Base-by-base conservation (phyloP, 805 yeast species). In the Spathaspora sp. region DNA sequence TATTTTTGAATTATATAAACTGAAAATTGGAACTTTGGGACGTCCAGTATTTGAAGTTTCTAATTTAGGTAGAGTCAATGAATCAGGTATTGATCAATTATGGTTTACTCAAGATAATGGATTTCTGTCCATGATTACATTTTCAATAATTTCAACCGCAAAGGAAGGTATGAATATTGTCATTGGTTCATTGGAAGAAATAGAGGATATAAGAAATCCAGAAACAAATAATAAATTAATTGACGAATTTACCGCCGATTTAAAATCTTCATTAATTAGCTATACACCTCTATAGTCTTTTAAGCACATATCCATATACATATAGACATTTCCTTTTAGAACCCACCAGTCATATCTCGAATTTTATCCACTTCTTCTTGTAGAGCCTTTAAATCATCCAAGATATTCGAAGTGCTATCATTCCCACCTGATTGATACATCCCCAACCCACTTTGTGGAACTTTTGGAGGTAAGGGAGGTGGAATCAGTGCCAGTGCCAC, bases 291-390 rank as follows among this genome's bases (percentile, higher is more conserved):
- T 42, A 42, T 42, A 42, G 45, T 42, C 45, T 26, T 1, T 42
- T 3, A 35, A 8, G 7, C 8, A 42, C 20, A 20, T 11, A 26
- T 18, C 17, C 9, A 17, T 18, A 40, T 18, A 18, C 23, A 42
- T n/a, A 42, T 18, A 42, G 18, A 20, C 23, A 42, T 8, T 7
- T 5, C 49, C 42, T 32, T 48, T 39, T 60, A 73, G 53, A 73
- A 74, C 12, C 78, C 79, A 16, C 79, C 78, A 8, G 78, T 72
- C 75, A 74, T 66, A 51, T 63, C 65, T 53, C 78, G 66, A 49
- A 86, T 69, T 49, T 77, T 75, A 58, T 86, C 87, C 19, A 86
- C 89, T 63, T 86, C 91, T 38, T 77, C 85, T 59, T 86, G 89
- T 46, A 86, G 71, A 8, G 86, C 86, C 60, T 78, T 79, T 52